phyloP scores from a whole-genome alignment of 2,329 filamentous ascomycete genomes.

The Clonostachys rhizophaga region DNA sequence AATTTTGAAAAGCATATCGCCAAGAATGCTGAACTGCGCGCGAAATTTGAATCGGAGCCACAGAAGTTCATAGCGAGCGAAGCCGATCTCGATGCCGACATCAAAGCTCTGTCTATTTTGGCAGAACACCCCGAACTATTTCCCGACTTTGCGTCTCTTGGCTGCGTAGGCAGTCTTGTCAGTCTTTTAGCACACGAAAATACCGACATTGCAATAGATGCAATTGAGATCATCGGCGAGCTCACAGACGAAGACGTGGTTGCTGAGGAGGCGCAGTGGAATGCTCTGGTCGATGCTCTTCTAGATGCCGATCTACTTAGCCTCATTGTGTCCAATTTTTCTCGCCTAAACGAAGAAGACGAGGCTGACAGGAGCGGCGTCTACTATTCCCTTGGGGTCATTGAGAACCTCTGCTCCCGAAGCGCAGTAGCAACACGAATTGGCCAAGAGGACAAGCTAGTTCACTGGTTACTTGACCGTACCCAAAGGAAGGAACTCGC shows the following conservation, averaged over 20 bases:
- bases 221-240: conserved; percentile 84
- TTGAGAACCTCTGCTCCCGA: conserved; percentile 82
- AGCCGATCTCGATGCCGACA: conserved; percentile 82
- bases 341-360: conserved; percentile 70
- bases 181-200: conserved; percentile 89
- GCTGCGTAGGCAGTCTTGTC: conserved; percentile 70
- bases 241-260: conserved; percentile 90
- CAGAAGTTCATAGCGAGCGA: conserved; percentile 81
- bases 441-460: conserved; percentile 60
- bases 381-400: conserved; percentile 76
- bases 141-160: conserved; percentile 70
- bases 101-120: conserved; percentile 82
- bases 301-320: conserved; percentile 68
- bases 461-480: conserved; percentile 74
- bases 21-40: conserved; percentile 85
- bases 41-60: conserved; percentile 76
- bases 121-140: conserved; percentile 85
- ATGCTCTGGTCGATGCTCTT: conserved; percentile 63
- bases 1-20: conserved; percentile 88
- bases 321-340: conserved; percentile 72
- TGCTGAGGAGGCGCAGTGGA: conserved; percentile 78
- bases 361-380: conserved; percentile 75
- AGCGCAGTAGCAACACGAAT: conserved; percentile 65
- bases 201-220: conserved; percentile 90
- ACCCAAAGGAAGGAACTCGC: conserved; percentile 64